A percentile compares a stretch with the other conserved stretches of the same genome.
These are phyloP conservation scores for Scleroderma citrinum DNA, from an alignment of 768 basidiomycete genomes.

Conservation along the genomic window DNA sequence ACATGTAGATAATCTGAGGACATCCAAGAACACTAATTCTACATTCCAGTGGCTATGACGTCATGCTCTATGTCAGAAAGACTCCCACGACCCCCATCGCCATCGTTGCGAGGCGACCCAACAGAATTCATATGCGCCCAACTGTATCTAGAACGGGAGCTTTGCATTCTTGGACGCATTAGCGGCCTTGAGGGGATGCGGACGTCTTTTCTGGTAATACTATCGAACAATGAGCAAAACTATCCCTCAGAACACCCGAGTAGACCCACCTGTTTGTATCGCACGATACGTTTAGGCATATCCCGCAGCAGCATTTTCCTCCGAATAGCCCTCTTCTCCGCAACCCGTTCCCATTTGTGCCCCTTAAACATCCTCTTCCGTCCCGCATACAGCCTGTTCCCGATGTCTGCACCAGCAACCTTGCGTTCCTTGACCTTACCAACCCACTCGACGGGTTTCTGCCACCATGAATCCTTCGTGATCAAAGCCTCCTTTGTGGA, in stretches of 20 bases:
- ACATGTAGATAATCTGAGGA: too few relatives aligned
- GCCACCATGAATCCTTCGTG: constrained; percentile 12
- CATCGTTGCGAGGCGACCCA: too few relatives aligned
- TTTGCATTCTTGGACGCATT: constrained; percentile 40
- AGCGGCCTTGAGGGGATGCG: constrained; percentile 53
- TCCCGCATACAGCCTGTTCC: constrained; percentile 63
- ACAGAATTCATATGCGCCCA: neutral
- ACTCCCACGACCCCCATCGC: neutral
- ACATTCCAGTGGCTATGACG: neutral
- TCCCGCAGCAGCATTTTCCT: constrained; percentile 56
- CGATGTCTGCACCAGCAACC: constrained; percentile 46
- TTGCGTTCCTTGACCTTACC: constrained; percentile 34
- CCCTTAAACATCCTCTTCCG: constrained; percentile 91
- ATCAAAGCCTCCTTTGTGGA: neutral
- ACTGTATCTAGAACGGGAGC: constrained; percentile 47
- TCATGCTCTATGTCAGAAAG: neutral
- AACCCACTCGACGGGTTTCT: constrained; percentile 35
- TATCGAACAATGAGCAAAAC: constrained; percentile 6
- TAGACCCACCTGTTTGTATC: constrained; percentile 57
- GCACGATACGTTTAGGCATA: constrained; percentile 60
- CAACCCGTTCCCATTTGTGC: constrained; percentile 76
- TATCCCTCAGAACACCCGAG: neutral
- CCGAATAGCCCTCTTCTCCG: constrained; percentile 40
- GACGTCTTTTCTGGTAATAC: constrained; percentile 36
- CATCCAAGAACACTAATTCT: too few relatives aligned